Conservation (phyloP, 2,329 filamentous ascomycete genomes). For the Hymenoscyphus linearis region DNA sequence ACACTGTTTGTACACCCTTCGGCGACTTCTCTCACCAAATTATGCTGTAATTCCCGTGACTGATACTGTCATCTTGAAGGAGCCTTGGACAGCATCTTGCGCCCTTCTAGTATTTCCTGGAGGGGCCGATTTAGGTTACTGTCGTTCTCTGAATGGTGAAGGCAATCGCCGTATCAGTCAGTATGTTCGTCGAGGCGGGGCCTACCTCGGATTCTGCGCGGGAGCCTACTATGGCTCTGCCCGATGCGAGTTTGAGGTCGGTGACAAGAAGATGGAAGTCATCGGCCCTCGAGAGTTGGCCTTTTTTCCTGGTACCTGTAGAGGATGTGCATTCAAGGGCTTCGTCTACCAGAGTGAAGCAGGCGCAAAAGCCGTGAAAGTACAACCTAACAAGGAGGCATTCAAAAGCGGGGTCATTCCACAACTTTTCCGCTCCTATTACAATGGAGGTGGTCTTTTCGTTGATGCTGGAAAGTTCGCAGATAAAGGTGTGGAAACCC, state of each 20-base stretch:
- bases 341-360: constrained; percentile 88
- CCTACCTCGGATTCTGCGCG: constrained; percentile 88
- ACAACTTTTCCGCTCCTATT: constrained; percentile 69
- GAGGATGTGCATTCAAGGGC: constrained; percentile 80
- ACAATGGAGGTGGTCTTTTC: constrained; percentile 93
- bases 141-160: constrained; percentile 76
- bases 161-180: constrained; percentile 81
- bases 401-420: constrained; percentile 51
- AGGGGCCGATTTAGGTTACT: constrained; percentile 90
- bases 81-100: constrained; percentile 85
- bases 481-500: constrained; percentile 65
- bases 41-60: constrained; percentile 89
- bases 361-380: constrained; percentile 67
- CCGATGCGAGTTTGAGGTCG: constrained; percentile 87
- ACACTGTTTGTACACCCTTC: constrained; percentile 82
- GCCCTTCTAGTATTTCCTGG: constrained; percentile 88
- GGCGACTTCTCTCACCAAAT: constrained; percentile 77
- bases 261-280: constrained; percentile 75
- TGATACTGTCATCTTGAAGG: constrained; percentile 73
- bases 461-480: constrained; percentile 65
- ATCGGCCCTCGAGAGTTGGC: constrained; percentile 76
- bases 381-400: constrained; percentile 58
- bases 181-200: constrained; percentile 79
- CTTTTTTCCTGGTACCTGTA: constrained; percentile 83
- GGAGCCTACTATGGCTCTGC: constrained; percentile 85